phyloP scores from a whole-genome alignment of 2,329 filamentous ascomycete species.

The Aspergillus bombycis region DNA sequence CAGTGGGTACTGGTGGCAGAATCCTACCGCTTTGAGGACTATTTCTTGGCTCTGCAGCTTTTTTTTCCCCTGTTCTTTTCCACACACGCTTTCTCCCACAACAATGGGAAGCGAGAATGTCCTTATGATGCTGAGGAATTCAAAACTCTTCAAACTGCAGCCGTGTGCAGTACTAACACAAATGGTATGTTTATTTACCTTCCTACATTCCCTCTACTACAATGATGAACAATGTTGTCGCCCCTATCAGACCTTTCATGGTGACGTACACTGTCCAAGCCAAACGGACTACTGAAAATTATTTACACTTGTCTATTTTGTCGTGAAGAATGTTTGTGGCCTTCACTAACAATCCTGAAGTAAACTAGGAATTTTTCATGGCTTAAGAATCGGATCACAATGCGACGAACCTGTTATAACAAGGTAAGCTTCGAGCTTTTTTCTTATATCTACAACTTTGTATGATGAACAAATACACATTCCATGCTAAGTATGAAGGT shows the following conservation, averaged over 20 bases:
- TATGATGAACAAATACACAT: conserved; percentile 59
- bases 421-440: conserved; percentile 26
- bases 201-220: conserved; percentile 20
- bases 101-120: conserved; percentile 6
- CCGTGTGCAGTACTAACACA: conserved; percentile 16
- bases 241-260: conserved; percentile 64
- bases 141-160: conserved; percentile 6
- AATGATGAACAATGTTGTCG: conserved; percentile 65
- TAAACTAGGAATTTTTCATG: neutral
- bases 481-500: conserved; percentile 68
- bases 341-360: conserved; percentile 33
- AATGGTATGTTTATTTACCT: conserved; percentile 31
- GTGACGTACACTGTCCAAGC: conserved; percentile 64
- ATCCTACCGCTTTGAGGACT: conserved; percentile 9
- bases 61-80: conserved; percentile 26
- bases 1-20: conserved; percentile 5
- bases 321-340: conserved; percentile 15
- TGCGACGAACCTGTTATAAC: neutral
- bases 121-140: conserved; percentile 8
- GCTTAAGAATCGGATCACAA: neutral
- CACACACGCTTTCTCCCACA: conserved; percentile 19
- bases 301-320: conserved; percentile 14
- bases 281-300: conserved; percentile 62
- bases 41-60: conserved; percentile 7
- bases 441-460: conserved; percentile 22